A percentile compares a stretch with the other conserved stretches of the same genome.
These are phyloP conservation scores for Onygena corvina DNA, from an alignment of 2,329 filamentous ascomycete genomes.

Conservation along the genomic window DNA sequence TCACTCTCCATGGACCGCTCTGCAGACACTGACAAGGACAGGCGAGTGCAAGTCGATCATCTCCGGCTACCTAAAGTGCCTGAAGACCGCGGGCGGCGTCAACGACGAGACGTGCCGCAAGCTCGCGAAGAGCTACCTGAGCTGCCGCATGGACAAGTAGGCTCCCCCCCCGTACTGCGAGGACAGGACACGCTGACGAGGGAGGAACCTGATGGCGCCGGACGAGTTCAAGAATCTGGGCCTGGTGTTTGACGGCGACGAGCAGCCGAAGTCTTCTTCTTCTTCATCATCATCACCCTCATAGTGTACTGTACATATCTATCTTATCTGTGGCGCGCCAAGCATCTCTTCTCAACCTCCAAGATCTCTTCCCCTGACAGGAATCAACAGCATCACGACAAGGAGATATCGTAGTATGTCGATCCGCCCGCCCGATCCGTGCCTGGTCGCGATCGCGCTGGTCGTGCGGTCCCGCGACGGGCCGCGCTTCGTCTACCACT, in stretches of 20 bases:
- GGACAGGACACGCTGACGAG: not conserved
- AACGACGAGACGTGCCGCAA: conserved; percentile 78
- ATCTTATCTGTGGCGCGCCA: no score
- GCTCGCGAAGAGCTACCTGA: conserved; percentile 76
- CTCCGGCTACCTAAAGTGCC: conserved; percentile 70
- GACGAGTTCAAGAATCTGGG: conserved; percentile 94
- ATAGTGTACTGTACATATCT: no score
- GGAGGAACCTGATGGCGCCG: conserved; percentile 84
- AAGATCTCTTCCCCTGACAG: not conserved
- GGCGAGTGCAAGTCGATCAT: conserved; percentile 91
- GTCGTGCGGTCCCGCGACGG: conserved; percentile 66
- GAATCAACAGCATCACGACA: conserved; percentile 8
- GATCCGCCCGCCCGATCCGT: conserved; percentile 41
- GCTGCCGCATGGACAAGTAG: conserved; percentile 89
- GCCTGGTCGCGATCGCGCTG: conserved; percentile 57
- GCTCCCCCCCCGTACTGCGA: conserved; percentile 23
- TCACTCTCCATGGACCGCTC: no score
- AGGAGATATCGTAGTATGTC: no score
- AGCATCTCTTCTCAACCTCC: no score
- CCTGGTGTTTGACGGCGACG: conserved; percentile 46
- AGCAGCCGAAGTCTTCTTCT: no score
- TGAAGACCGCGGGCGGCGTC: conserved; percentile 69
- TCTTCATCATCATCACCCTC: no score
- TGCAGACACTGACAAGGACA: no score
- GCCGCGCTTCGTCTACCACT: conserved; percentile 75